These are phyloP conservation scores for Lepidium africanum DNA, from an alignment of 345 rosid species.

Conservation along the genomic window DNA sequence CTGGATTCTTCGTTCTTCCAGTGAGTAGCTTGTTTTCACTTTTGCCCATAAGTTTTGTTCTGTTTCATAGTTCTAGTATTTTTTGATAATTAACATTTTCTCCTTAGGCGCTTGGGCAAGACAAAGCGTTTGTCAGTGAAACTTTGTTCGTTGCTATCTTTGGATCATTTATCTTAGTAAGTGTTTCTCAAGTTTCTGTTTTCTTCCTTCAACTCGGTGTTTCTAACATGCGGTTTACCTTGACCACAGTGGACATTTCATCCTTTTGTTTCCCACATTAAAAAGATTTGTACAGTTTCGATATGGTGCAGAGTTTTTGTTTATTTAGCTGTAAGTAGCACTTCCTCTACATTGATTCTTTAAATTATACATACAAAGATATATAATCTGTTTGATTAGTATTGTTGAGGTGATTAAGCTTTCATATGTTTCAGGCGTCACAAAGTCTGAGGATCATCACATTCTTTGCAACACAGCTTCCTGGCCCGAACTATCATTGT, in stretches of 20 bases:
- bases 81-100: conserved; percentile 3
- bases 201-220: not conserved
- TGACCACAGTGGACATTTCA: conserved; percentile 72
- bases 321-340: conserved; percentile 61
- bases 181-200: not conserved
- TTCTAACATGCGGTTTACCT: not conserved
- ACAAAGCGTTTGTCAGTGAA: conserved; percentile 62
- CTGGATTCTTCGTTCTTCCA: conserved; percentile 63
- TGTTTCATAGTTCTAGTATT: not conserved
- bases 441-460: conserved; percentile 68
- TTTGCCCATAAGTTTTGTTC: not conserved
- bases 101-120: conserved; percentile 61
- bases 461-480: conserved; percentile 83
- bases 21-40: conserved; percentile 33
- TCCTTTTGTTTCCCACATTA: conserved; percentile 63
- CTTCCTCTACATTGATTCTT: not conserved
- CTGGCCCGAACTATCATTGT: conserved; percentile 86
- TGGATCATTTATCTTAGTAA: conserved; percentile 59
- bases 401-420: not conserved
- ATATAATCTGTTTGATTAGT: not conserved
- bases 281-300: conserved; percentile 67
- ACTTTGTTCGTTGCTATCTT: conserved; percentile 48
- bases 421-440: conserved; percentile 38
- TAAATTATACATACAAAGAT: not conserved
- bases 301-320: conserved; percentile 79